phyloP scores from a whole-genome alignment of 2,329 filamentous ascomycete species.

The Phialophora macrospora region DNA sequence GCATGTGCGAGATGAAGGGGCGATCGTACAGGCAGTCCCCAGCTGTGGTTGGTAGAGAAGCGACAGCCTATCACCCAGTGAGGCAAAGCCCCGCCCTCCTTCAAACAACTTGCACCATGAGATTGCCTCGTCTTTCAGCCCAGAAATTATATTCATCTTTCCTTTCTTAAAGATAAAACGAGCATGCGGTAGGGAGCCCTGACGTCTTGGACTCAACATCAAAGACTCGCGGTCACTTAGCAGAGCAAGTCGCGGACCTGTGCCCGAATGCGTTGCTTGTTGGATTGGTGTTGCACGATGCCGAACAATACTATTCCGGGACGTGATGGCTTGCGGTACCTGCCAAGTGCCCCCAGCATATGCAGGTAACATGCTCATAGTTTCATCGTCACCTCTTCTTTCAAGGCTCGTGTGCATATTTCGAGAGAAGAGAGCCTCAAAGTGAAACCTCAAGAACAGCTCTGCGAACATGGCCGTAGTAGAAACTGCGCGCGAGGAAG shows the following conservation, averaged over 20 bases:
- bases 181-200: not conserved
- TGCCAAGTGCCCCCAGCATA: not conserved
- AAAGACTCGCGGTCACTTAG: not conserved
- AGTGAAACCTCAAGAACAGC: not conserved
- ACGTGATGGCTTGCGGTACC: not conserved
- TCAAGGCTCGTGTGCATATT: not conserved
- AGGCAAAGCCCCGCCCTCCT: not conserved
- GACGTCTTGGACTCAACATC: not conserved
- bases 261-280: not conserved
- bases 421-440: not conserved
- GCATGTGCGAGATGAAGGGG: slow-evolving; percentile 33
- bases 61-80: not conserved
- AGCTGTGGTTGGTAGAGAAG: slow-evolving; percentile 26
- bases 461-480: not conserved
- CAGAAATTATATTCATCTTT: no score
- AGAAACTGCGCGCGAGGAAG: not conserved
- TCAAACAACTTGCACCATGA: not conserved
- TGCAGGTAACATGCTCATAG: slow-evolving; percentile 3
- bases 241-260: not conserved
- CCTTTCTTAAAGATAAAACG: not conserved
- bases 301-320: not conserved
- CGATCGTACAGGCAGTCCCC: slow-evolving; percentile 8
- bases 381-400: slow-evolving; percentile 1
- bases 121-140: not conserved
- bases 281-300: not conserved